Evolutionary conservation across 1,284 basidiomycete species (phyloP).

Genomic region (Inonotus hispidus): DNA sequence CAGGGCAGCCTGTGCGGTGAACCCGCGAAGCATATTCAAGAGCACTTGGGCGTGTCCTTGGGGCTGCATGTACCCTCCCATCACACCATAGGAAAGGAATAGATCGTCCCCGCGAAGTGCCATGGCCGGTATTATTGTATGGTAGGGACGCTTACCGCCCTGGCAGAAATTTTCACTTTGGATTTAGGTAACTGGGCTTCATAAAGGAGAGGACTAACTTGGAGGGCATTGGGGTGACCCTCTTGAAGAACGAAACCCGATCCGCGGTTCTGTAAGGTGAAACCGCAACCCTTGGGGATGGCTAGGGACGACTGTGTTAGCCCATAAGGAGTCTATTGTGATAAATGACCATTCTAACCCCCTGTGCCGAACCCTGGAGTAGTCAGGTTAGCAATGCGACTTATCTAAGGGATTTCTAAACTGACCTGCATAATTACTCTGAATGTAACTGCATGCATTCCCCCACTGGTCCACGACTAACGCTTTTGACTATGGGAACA

Average conservation of each 20-base stretch:
- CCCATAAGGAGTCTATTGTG: neutral
- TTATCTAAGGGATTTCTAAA: constrained; percentile 8
- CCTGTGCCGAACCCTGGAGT: constrained; percentile 75
- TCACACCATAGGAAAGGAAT: constrained; percentile 87
- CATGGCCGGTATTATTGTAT: constrained; percentile 94
- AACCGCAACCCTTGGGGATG: constrained; percentile 88
- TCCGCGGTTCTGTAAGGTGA: constrained; percentile 94
- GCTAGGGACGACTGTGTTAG: constrained; percentile 37
- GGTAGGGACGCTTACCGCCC: constrained; percentile 88
- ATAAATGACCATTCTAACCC: constrained; percentile 31
- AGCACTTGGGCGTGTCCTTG: constrained; percentile 93
- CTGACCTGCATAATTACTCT: constrained; percentile 83
- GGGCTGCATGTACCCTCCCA: constrained; percentile 93
- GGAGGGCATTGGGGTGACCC: constrained; percentile 78
- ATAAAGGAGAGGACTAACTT: constrained; percentile 34
- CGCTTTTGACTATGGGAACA: neutral
- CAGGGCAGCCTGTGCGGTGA: constrained; percentile 77
- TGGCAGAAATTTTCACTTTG: constrained; percentile 23
- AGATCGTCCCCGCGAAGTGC: constrained; percentile 79
- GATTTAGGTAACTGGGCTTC: neutral
- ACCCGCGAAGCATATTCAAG: constrained; percentile 86
- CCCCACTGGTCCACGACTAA: constrained; percentile 83
- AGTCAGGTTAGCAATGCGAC: neutral
- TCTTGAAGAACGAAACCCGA: constrained; percentile 76
- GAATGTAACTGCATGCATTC: constrained; percentile 93